Evolutionary conservation across 2,329 filamentous ascomycete genomes (phyloP).

Genomic region (Colletotrichum sp.): DNA sequence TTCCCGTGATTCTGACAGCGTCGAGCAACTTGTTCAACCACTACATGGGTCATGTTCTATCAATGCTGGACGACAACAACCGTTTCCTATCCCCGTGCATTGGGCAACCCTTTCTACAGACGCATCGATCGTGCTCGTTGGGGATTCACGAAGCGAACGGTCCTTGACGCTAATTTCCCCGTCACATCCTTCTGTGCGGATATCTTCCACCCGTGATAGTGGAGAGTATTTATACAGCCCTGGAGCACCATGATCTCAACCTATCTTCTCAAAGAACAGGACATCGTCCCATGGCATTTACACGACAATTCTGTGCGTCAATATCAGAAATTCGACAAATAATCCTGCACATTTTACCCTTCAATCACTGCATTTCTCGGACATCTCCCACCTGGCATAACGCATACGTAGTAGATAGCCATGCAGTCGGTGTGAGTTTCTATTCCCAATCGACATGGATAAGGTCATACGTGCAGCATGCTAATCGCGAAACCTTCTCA

Average conservation of each 20-base stretch:
- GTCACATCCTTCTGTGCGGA: background rate
- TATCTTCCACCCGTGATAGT: background rate
- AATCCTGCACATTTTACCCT: background rate
- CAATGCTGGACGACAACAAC: background rate
- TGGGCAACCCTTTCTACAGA: background rate
- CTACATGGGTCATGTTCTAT: no score
- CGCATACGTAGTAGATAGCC: background rate
- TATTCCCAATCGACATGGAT: background rate
- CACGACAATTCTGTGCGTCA: rapidly evolving
- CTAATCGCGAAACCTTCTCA: rapidly evolving
- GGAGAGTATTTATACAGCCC: background rate
- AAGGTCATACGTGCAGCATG: no score
- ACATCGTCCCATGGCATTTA: background rate
- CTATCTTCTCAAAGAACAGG: background rate
- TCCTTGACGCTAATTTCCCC: background rate
- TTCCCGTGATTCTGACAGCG: background rate
- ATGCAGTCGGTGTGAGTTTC: background rate
- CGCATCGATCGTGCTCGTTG: background rate
- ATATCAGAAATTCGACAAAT: background rate
- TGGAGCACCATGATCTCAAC: background rate
- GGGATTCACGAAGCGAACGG: background rate
- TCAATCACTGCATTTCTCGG: background rate
- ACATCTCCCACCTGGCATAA: background rate
- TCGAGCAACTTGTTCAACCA: no score
- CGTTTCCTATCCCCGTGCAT: background rate